Percentiles rank a stretch among this genome's conserved stretches.
phyloP scores from a whole-genome alignment of 257 asterid genomes.

The Datura wrightii region DNA sequence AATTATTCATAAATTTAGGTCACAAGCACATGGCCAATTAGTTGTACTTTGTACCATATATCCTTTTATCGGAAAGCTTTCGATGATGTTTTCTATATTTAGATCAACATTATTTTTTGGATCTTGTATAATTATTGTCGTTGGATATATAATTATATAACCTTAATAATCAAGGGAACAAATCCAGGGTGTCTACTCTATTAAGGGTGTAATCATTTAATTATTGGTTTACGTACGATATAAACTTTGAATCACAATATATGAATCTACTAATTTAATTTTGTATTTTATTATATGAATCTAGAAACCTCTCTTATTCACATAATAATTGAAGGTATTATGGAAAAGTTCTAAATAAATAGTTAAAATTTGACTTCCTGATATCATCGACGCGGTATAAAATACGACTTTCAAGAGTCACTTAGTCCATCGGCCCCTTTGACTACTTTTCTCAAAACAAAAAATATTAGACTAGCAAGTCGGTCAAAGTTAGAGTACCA shows the following conservation, averaged over 20 bases:
- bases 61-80: slow-evolving; percentile 3
- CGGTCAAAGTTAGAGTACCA: no score
- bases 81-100: slow-evolving; percentile 7
- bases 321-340: not conserved
- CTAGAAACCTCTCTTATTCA: not conserved
- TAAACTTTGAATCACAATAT: not conserved
- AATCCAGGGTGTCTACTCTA: slow-evolving; percentile 9
- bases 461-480: no score
- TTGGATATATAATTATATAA: not conserved
- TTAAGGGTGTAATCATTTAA: not conserved
- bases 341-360: not conserved
- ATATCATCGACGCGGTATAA: not conserved
- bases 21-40: slow-evolving; percentile 43
- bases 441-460: no score
- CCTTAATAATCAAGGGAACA: slow-evolving; percentile 21
- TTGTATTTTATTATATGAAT: not conserved
- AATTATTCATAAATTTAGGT: slow-evolving; percentile 36
- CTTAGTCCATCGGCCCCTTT: no score
- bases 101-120: slow-evolving; percentile 11
- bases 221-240: not conserved
- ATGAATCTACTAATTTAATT: not conserved
- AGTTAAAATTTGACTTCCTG: not conserved
- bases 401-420: no score
- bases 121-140: slow-evolving; percentile 20
- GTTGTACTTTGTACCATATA: slow-evolving; percentile 34